Percentiles rank a stretch among this genome's conserved stretches.
Evolutionary conservation across 2,329 filamentous ascomycete genomes (phyloP).

Genomic region (Sporothrix globosa): DNA sequence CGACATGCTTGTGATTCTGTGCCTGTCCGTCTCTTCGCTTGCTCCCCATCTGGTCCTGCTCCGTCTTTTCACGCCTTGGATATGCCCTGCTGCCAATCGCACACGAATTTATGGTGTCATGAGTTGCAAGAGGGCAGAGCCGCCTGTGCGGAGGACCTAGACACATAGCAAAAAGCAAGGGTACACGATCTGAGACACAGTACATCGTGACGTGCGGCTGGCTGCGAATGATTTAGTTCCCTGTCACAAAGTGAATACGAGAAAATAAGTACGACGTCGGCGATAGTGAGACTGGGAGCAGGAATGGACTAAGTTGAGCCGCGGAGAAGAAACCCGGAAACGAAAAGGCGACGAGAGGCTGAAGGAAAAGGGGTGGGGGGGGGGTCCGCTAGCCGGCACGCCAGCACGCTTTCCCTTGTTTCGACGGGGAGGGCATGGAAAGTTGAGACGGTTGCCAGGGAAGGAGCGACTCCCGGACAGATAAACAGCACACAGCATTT

Average conservation of each 20-base stretch:
- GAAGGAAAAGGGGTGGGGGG: background rate
- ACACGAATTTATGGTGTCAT: background rate
- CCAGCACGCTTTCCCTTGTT: conserved; percentile 5
- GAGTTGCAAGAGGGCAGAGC: background rate
- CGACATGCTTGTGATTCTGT: background rate
- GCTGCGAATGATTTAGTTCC: background rate
- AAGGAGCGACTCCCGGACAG: background rate
- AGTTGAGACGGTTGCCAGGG: conserved; percentile 20
- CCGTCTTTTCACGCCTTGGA: background rate
- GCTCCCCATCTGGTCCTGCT: background rate
- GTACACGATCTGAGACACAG: conserved; percentile 5
- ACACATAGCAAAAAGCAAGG: background rate
- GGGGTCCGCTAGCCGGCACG: background rate
- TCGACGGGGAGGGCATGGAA: background rate
- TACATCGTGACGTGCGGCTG: background rate
- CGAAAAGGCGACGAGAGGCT: conserved; percentile 9
- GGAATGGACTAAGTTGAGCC: too few relatives aligned
- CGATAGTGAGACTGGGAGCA: background rate
- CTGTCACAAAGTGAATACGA: background rate
- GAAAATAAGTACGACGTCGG: background rate
- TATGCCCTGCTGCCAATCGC: background rate
- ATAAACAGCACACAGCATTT: background rate
- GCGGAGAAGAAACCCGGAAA: background rate
- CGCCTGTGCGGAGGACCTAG: background rate
- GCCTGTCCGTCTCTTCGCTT: background rate